A percentile compares a stretch with the other conserved stretches of the same genome.
phyloP scores from a whole-genome alignment of 2,329 filamentous ascomycete genomes.

The Raffaelea ambrosiae region DNA sequence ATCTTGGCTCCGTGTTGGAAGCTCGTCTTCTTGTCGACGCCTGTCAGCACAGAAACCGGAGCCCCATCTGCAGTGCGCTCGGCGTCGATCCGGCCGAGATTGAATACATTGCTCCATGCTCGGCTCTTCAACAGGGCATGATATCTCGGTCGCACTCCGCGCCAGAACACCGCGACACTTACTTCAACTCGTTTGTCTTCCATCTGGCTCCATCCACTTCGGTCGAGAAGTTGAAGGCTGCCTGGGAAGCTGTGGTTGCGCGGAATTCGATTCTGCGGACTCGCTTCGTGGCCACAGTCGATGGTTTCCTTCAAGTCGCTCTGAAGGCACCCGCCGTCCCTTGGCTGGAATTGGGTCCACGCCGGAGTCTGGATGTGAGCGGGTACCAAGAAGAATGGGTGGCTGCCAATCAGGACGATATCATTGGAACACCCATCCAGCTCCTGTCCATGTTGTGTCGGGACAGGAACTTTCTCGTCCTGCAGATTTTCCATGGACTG shows the following conservation, averaged over 20 bases:
- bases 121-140: slow-evolving; percentile 79
- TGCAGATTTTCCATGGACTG: slow-evolving; percentile 76
- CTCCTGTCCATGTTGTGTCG: slow-evolving; percentile 28
- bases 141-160: slow-evolving; percentile 56
- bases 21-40: slow-evolving; percentile 55
- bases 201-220: slow-evolving; percentile 37
- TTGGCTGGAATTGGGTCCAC: slow-evolving; percentile 35
- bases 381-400: slow-evolving; percentile 43
- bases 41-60: slow-evolving; percentile 52
- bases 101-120: slow-evolving; percentile 73
- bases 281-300: slow-evolving; percentile 60
- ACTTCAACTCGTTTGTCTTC: slow-evolving; percentile 71
- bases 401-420: slow-evolving; percentile 34
- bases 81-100: slow-evolving; percentile 43
- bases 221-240: slow-evolving; percentile 36
- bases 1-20: slow-evolving; percentile 27
- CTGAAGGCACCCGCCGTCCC: slow-evolving; percentile 27
- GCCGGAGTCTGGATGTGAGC: slow-evolving; percentile 17
- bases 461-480: slow-evolving; percentile 32
- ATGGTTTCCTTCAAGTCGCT: slow-evolving; percentile 70
- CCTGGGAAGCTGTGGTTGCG: slow-evolving; percentile 48
- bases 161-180: slow-evolving; percentile 43
- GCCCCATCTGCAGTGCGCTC: slow-evolving; percentile 43
- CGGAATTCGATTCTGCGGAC: slow-evolving; percentile 61
- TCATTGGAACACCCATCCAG: slow-evolving; percentile 43